Evolutionary conservation across 352 stramenopile genomes (phyloP), one percentile per base, ranked within the genome.

Genomic region (Globisporangium paroecandrum): DNA sequence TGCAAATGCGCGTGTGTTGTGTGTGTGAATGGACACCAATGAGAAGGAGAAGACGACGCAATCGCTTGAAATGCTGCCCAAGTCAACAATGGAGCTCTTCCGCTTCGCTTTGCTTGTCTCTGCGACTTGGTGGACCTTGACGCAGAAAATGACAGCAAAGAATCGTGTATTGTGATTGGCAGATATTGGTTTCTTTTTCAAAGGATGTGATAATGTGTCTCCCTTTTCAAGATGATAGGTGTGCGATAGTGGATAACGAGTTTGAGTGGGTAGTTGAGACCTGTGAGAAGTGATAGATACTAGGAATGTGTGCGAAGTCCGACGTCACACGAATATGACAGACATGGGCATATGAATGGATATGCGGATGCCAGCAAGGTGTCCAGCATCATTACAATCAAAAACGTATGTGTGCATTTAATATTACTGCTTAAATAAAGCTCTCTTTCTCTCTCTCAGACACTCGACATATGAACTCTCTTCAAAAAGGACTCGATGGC

Each of bases 381-480:
- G 10, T 58, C 25, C 24, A 12, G n/a, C 53, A 24, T 7, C 10
- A 24, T 10, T 7, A 34, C 25, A n/a, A 58, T 57, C 29, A n/a
- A 62, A 51, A 51, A 51, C 56, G n/a, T 47, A 18, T 32, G 8
- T 38, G 41, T 61, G 56, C n/a, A 49, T 62, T 62, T 62, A 62
- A 62, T 62, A 62, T 49, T 62, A 62, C 56, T 62, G 56, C 32
- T 62, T 62, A 62, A 62, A 62, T 62, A 62, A 22, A 62, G 20
- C 56, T 47, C 20, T 61, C 56, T 61, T 4, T 46, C 55, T 43
- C 56, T 47, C 55, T 58, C 51, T n/a, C 13, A 46, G 38, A 46
- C 38, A 20, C n/a, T 62, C 18, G 18, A 47, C 55, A 41, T 15
- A 41, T 20, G 54, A 32, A 25, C 29, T 61, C 13, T 8, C 55